phyloP scores from a whole-genome alignment of 2,329 filamentous ascomycete species.

The Cryphonectria naterciae region DNA sequence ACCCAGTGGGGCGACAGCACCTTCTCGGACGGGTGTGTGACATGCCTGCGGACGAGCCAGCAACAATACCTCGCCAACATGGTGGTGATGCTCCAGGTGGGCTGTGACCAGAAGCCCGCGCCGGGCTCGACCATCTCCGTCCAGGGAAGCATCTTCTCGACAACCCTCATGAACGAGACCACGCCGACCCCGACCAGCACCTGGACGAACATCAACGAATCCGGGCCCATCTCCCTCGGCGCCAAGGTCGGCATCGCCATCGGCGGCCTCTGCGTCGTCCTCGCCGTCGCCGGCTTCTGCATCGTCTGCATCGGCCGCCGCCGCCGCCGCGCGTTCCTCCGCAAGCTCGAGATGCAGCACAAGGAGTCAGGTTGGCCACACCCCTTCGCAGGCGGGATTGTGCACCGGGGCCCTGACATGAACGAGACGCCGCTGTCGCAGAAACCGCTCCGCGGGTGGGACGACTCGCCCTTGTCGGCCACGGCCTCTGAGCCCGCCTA shows the following conservation, averaged over 20 bases:
- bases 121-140: constrained; percentile 54
- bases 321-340: constrained; percentile 56
- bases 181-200: constrained; percentile 48
- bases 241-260: constrained; percentile 63
- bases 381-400: constrained; percentile 34
- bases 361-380: constrained; percentile 48
- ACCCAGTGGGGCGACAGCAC: constrained; percentile 49
- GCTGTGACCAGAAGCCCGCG: constrained; percentile 56
- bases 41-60: constrained; percentile 48
- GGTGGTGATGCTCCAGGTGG: constrained; percentile 57
- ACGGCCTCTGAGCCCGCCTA: constrained; percentile 32
- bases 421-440: constrained; percentile 60
- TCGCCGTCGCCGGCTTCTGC: constrained; percentile 53
- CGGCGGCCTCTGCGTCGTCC: constrained; percentile 52
- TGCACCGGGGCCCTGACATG: constrained; percentile 43
- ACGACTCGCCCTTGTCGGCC: constrained; percentile 56
- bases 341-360: constrained; percentile 48
- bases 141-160: constrained; percentile 57
- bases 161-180: constrained; percentile 52
- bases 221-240: constrained; percentile 55
- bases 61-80: constrained; percentile 58
- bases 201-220: constrained; percentile 45
- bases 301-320: constrained; percentile 62
- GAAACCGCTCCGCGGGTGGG: constrained; percentile 56
- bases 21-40: constrained; percentile 56